Evolutionary conservation across 2,329 filamentous ascomycete species (phyloP).

Genomic region (Cercospora sp.): DNA sequence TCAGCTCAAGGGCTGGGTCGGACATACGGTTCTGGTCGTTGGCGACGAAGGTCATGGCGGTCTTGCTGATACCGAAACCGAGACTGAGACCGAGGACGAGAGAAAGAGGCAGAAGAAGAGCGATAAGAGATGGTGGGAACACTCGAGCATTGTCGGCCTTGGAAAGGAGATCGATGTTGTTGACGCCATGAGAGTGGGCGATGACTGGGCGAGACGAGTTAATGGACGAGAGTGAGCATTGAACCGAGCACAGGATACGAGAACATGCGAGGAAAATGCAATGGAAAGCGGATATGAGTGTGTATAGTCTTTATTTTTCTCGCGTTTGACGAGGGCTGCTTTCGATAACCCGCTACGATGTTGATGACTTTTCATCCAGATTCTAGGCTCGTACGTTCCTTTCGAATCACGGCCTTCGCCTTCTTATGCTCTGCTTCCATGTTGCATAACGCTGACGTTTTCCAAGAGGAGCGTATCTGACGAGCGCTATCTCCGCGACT

Average conservation of each 20-base stretch:
- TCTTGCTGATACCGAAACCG: constrained; percentile 74
- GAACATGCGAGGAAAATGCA: neutral
- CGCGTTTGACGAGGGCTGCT: neutral
- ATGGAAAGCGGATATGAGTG: constrained; percentile 7
- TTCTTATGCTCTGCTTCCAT: too few species aligned
- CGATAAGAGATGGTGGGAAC: constrained; percentile 71
- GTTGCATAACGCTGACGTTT: too few species aligned
- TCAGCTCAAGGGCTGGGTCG: constrained; percentile 64
- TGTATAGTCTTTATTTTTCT: constrained; percentile 11
- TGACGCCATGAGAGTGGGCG: constrained; percentile 75
- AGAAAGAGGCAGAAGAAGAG: constrained; percentile 44
- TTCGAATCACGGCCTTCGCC: too few species aligned
- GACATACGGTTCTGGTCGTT: constrained; percentile 61
- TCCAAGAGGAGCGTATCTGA: too few species aligned
- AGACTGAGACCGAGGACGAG: constrained; percentile 64
- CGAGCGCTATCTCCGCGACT: too few species aligned
- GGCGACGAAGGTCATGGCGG: constrained; percentile 76
- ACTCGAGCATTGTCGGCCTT: constrained; percentile 76
- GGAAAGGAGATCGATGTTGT: constrained; percentile 88
- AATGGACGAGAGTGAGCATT: constrained; percentile 54
- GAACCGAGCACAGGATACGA: neutral
- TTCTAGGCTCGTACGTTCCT: too few species aligned
- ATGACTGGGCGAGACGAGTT: constrained; percentile 83
- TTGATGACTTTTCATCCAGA: neutral
- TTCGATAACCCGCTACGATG: constrained; percentile 11